phyloP scores from a whole-genome alignment of 2,329 filamentous ascomycete genomes.

The Chaetomium olivaceum region DNA sequence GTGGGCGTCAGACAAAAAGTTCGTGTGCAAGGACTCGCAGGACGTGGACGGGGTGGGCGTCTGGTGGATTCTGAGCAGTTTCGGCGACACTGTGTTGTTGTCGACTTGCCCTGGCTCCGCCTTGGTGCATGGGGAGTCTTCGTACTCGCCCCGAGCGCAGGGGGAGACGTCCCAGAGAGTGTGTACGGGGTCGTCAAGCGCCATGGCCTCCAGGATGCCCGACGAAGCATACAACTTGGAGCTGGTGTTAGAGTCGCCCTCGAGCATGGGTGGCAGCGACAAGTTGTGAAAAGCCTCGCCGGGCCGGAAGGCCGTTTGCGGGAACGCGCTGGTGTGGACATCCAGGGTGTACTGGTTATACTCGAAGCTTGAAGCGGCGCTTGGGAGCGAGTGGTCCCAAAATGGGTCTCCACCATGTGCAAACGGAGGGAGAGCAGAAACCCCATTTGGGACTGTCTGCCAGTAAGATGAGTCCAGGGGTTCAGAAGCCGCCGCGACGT shows the following conservation, averaged over 20 bases:
- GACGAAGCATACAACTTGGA: conserved; percentile 16
- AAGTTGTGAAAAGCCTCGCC: background rate
- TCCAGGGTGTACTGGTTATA: conserved; percentile 14
- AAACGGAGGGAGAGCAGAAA: conserved; percentile 13
- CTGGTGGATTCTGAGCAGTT: conserved; percentile 18
- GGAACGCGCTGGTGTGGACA: conserved; percentile 17
- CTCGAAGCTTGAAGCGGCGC: background rate
- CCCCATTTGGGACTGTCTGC: background rate
- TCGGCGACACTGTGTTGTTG: conserved; percentile 22
- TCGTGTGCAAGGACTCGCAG: conserved; percentile 18
- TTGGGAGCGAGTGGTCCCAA: conserved; percentile 10
- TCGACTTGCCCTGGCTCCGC: background rate
- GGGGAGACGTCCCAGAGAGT: background rate
- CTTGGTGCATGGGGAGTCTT: background rate
- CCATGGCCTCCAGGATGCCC: conserved; percentile 19
- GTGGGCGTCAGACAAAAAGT: conserved; percentile 4
- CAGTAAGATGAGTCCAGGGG: conserved; percentile 12
- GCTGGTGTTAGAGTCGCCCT: background rate
- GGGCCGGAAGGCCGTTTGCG: conserved; percentile 15
- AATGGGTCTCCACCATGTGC: conserved; percentile 10
- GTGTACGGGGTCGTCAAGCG: conserved; percentile 2
- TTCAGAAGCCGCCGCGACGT: background rate
- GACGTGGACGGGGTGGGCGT: conserved; percentile 19
- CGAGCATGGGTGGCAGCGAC: background rate
- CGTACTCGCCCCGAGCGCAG: background rate